These are phyloP conservation scores for Boletus edulis DNA, from an alignment of 768 basidiomycete genomes.

Conservation along the genomic window DNA sequence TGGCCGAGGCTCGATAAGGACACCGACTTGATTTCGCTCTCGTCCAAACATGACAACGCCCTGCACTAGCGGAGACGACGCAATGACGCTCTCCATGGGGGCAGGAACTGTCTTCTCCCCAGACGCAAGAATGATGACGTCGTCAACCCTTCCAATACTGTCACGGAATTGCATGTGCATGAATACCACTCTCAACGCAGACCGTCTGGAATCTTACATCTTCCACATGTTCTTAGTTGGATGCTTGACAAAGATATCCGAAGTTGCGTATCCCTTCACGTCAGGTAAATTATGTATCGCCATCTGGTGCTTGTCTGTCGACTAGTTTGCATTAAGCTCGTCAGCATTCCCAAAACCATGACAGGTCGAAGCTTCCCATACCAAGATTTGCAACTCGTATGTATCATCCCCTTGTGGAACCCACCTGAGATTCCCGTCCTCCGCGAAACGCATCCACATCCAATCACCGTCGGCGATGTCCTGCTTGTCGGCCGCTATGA, in stretches of 20 bases:
- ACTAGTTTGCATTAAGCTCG: not conserved
- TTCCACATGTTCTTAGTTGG: constrained; percentile 35
- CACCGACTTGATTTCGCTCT: constrained; percentile 26
- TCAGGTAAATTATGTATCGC: constrained; percentile 35
- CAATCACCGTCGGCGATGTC: constrained; percentile 18
- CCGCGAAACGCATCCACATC: constrained; percentile 9
- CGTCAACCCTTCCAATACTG: constrained; percentile 38
- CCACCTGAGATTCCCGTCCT: constrained; percentile 22
- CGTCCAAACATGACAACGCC: constrained; percentile 32
- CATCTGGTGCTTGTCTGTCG: not conserved
- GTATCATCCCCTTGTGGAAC: constrained; percentile 29
- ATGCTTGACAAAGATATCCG: constrained; percentile 43
- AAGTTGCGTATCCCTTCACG: constrained; percentile 34
- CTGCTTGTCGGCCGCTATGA: not conserved
- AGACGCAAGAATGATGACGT: constrained; percentile 30
- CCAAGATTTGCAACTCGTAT: constrained; percentile 38
- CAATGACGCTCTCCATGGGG: constrained; percentile 27
- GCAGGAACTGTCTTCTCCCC: constrained; percentile 34
- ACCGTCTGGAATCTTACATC: constrained; percentile 1
- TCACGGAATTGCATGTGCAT: not conserved
- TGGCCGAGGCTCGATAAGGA: constrained; percentile 28
- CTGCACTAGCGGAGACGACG: constrained; percentile 16
- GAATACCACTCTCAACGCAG: not conserved
- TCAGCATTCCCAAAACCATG: not conserved
- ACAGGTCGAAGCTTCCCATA: constrained; percentile 1